Conservation (phyloP, 257 asterid species). For the Anisodus acutangulus region DNA sequence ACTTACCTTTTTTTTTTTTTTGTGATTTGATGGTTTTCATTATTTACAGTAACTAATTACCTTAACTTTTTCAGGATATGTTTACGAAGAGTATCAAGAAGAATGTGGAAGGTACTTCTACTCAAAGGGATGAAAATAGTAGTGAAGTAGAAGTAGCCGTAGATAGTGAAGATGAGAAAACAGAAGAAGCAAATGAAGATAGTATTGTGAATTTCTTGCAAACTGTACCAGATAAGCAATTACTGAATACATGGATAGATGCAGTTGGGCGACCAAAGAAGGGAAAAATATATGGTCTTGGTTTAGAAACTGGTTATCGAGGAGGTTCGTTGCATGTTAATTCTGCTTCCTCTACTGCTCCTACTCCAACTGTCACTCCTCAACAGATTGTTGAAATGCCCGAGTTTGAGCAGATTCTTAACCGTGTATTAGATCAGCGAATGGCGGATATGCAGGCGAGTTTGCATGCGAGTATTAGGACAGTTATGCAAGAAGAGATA, state of each 20-base stretch:
- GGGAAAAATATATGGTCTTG: not conserved
- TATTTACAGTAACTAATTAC: not conserved
- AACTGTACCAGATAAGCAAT: not conserved
- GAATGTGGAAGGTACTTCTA: not conserved
- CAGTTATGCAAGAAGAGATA: not conserved
- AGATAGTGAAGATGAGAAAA: not conserved
- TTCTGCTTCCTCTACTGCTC: not conserved
- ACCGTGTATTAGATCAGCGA: not conserved
- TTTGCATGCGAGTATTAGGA: not conserved
- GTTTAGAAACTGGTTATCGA: not conserved
- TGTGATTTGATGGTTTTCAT: not conserved
- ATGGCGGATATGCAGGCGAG: not conserved
- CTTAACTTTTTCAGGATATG: not conserved
- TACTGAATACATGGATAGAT: slow-evolving; percentile 9
- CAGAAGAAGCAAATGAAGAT: not conserved
- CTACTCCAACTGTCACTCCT: not conserved
- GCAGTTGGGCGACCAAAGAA: not conserved
- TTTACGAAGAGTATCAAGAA: not conserved
- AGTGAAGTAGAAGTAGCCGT: not conserved
- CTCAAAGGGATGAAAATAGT: not conserved
- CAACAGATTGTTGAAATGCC: not conserved
- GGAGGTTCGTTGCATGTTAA: not conserved
- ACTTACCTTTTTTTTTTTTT: too few relatives aligned
- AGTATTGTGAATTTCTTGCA: not conserved
- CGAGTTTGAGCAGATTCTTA: not conserved